Evolutionary conservation across 129 eudicot genomes (phyloP).

Genomic region (Centrapalus pauciflorus): DNA sequence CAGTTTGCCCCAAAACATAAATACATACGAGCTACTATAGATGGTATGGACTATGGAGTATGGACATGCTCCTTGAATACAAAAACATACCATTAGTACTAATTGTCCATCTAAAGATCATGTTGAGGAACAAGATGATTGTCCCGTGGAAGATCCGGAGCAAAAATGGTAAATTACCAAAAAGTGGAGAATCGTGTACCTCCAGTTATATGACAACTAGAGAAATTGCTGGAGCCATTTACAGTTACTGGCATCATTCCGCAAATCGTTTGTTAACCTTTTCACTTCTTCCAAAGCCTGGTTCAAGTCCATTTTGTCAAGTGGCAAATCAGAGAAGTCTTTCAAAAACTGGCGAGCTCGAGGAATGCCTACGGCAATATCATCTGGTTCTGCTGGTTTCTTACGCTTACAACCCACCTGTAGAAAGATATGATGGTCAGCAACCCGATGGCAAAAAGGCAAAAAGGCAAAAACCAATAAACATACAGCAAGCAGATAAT

Average conservation of each 20-base stretch:
- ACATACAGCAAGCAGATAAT: not conserved
- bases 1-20: no score
- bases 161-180: constrained; percentile 23
- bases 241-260: constrained; percentile 56
- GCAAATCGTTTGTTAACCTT: constrained; percentile 55
- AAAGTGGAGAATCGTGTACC: constrained; percentile 14
- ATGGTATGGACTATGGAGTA: no score
- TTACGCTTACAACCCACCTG: constrained; percentile 70
- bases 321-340: constrained; percentile 75
- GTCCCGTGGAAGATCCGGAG: not conserved
- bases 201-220: constrained; percentile 16
- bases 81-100: no score
- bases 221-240: constrained; percentile 77
- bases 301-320: constrained; percentile 73
- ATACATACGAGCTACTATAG: no score
- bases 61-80: no score
- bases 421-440: not conserved
- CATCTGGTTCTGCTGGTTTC: constrained; percentile 56
- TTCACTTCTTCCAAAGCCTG: constrained; percentile 56
- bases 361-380: constrained; percentile 56
- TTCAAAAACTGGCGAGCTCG: constrained; percentile 70
- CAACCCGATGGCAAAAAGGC: not conserved
- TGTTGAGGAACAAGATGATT: not conserved
- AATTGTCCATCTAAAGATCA: no score
- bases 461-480: not conserved